Conservation (phyloP, 768 basidiomycete species). For the Tricholoma flavovirens region DNA sequence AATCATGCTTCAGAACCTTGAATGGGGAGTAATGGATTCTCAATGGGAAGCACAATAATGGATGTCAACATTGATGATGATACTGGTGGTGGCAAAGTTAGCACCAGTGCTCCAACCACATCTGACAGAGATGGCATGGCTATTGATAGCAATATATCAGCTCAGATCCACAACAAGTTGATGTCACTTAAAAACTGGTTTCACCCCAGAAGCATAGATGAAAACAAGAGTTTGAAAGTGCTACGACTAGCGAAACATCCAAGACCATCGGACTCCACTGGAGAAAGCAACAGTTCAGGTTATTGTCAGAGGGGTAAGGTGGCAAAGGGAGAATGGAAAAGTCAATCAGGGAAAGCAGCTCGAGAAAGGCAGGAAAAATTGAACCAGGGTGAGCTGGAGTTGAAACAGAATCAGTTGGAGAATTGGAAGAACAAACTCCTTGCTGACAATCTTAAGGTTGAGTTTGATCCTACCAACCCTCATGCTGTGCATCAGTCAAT, state of each 20-base stretch:
- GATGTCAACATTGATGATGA: background rate
- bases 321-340: background rate
- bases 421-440: background rate
- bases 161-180: too few relatives aligned
- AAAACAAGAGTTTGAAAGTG: background rate
- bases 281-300: background rate
- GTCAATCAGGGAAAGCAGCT: background rate
- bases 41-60: background rate
- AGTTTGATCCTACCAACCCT: conserved; percentile 2
- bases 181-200: background rate
- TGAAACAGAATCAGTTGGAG: background rate
- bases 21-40: background rate
- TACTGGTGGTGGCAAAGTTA: background rate
- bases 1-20: background rate
- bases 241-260: background rate
- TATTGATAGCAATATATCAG: too few relatives aligned
- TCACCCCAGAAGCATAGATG: background rate
- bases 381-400: background rate
- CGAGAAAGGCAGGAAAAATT: background rate
- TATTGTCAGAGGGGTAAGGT: background rate
- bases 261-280: background rate
- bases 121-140: too few relatives aligned
- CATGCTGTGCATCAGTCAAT: background rate
- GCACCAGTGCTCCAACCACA: background rate
- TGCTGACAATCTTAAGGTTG: background rate